A percentile compares a stretch with the other conserved stretches of the same genome.
Evolutionary conservation across 257 asterid genomes (phyloP).

Genomic region (Ilex aquifolium): DNA sequence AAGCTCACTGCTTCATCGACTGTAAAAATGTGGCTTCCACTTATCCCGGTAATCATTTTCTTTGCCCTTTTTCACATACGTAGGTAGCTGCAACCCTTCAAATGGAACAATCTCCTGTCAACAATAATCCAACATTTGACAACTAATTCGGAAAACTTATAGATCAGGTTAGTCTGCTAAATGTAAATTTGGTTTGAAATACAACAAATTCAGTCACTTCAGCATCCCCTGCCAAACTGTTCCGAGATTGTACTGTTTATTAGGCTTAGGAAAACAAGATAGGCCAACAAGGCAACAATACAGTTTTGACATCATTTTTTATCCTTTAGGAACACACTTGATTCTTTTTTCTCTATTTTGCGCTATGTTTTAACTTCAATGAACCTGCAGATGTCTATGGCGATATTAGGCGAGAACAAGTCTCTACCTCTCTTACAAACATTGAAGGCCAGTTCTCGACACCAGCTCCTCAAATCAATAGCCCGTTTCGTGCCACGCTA

Average conservation of each 20-base stretch:
- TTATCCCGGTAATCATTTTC: constrained; percentile 36
- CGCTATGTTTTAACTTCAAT: no score
- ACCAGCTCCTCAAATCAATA: constrained; percentile 30
- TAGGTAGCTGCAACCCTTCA: background rate
- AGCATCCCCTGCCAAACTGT: no score
- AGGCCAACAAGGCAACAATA: no score
- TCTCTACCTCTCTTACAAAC: constrained; percentile 25
- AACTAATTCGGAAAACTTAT: no score
- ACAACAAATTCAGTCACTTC: background rate
- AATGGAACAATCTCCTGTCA: no score
- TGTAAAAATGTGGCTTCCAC: constrained; percentile 57
- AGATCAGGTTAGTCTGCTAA: background rate
- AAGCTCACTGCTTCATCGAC: constrained; percentile 36
- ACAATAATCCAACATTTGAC: no score
- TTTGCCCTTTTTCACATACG: background rate
- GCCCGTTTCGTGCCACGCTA: constrained; percentile 44
- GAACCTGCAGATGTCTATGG: constrained; percentile 40
- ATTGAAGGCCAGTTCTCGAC: constrained; percentile 22
- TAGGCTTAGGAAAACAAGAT: no score
- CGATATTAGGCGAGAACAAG: constrained; percentile 38
- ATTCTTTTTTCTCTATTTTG: no score
- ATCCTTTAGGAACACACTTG: no score
- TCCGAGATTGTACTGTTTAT: no score
- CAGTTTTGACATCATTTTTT: no score
- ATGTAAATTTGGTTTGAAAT: background rate